phyloP scores from a whole-genome alignment of 805 yeast genomes.

The Saccharomycopsis schoenii region DNA sequence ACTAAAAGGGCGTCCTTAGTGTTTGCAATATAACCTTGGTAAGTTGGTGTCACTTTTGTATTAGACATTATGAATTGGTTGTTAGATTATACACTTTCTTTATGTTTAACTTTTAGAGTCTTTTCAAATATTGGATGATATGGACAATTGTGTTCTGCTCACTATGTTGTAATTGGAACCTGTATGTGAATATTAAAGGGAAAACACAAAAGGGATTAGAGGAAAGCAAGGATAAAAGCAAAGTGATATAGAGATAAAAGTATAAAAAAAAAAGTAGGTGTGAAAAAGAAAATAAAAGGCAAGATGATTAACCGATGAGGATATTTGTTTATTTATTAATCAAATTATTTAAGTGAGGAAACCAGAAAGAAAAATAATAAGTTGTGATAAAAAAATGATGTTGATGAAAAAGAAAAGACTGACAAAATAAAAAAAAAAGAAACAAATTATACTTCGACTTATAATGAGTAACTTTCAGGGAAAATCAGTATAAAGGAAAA shows the following conservation, averaged over 20 bases:
- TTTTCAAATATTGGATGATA: too few relatives aligned
- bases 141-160: too few relatives aligned
- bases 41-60: conserved; percentile 15
- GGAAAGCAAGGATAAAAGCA: too few relatives aligned
- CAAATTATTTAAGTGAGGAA: background rate
- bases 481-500: background rate
- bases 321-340: background rate
- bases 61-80: conserved; percentile 4
- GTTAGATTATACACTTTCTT: too few relatives aligned
- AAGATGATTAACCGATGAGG: background rate
- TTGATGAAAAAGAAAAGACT: background rate
- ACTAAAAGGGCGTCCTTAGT: conserved; percentile 76
- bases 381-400: background rate
- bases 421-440: background rate
- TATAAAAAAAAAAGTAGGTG: background rate
- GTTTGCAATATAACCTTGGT: conserved; percentile 55
- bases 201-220: too few relatives aligned
- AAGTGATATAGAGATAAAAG: too few relatives aligned
- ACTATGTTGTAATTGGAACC: too few relatives aligned
- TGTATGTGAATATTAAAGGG: too few relatives aligned
- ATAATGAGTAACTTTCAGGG: background rate
- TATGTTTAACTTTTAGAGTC: too few relatives aligned
- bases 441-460: background rate
- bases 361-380: background rate
- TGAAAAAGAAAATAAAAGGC: background rate